A percentile compares a stretch with the other conserved stretches of the same genome.
phyloP scores from a whole-genome alignment of 495 filamentous ascomycete species.

The Hypoxylon intermedium region DNA sequence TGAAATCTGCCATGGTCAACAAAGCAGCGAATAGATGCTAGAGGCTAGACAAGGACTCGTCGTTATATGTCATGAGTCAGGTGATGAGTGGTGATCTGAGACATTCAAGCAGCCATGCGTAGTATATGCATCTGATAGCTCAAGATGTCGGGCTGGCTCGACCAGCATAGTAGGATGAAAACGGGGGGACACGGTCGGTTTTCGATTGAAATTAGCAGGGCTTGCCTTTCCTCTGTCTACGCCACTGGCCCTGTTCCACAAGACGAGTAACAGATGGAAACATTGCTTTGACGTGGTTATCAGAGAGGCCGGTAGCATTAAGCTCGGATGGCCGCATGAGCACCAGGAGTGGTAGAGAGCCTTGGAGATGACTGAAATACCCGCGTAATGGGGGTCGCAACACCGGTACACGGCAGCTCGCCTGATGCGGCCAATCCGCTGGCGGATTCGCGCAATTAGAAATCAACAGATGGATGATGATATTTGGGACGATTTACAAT shows the following conservation, averaged over 20 bases:
- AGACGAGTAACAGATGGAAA: constrained; percentile 28
- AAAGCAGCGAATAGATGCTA: constrained; percentile 15
- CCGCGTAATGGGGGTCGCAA: constrained; percentile 34
- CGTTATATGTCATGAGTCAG: constrained; percentile 38
- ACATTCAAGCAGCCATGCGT: constrained; percentile 39
- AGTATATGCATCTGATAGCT: constrained; percentile 33
- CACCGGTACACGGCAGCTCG: constrained; percentile 40
- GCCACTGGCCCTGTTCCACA: constrained; percentile 28
- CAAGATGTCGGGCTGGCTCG: constrained; percentile 21
- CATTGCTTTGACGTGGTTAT: constrained; percentile 32
- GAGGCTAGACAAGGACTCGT: constrained; percentile 13
- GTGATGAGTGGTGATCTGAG: constrained; percentile 33
- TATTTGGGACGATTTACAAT: constrained; percentile 1
- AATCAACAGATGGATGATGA: constrained; percentile 19
- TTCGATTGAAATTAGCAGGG: constrained; percentile 33
- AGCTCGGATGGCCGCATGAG: constrained; percentile 37
- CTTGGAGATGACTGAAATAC: constrained; percentile 30
- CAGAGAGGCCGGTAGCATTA: constrained; percentile 32
- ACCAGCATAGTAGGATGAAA: constrained; percentile 24
- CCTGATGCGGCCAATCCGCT: constrained; percentile 31
- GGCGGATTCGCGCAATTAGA: constrained; percentile 11
- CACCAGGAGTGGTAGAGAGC: constrained; percentile 26
- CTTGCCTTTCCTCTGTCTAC: constrained; percentile 20
- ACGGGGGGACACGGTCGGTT: constrained; percentile 26
- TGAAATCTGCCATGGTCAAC: constrained; percentile 33